phyloP scores from a whole-genome alignment of 2,329 filamentous ascomycete genomes.

The Amylocarpus encephaloides region DNA sequence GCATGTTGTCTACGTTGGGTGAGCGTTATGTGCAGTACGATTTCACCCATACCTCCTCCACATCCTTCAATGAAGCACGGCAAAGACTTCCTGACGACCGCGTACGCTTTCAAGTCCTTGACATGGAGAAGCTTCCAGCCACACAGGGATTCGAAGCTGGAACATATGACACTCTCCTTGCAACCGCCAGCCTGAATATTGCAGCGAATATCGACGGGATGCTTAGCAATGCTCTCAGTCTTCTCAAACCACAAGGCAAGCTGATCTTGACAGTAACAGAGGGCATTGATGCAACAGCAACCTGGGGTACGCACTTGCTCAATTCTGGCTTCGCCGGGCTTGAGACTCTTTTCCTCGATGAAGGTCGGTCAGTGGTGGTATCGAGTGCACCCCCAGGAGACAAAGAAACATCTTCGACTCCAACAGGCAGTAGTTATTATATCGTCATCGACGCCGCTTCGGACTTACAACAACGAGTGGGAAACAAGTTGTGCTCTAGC shows the following conservation, averaged over 20 bases:
- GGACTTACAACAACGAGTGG: not conserved
- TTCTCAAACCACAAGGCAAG: conserved; percentile 19
- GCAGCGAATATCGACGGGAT: conserved; percentile 12
- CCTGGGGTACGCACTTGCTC: conserved; percentile 21
- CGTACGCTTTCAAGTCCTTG: not conserved
- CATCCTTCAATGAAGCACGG: not conserved
- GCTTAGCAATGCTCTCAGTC: conserved; percentile 12
- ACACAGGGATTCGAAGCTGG: conserved; percentile 32
- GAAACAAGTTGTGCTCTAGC: not conserved
- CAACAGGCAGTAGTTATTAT: not conserved
- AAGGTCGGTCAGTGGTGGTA: not conserved
- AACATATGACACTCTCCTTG: conserved; percentile 22
- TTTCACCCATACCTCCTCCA: not conserved
- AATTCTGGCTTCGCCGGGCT: conserved; percentile 31
- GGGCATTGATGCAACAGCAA: not conserved
- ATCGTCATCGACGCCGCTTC: not conserved
- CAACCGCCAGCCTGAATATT: conserved; percentile 20
- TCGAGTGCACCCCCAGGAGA: not conserved
- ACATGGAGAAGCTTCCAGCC: conserved; percentile 1
- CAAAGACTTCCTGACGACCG: not conserved
- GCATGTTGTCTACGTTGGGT: not conserved
- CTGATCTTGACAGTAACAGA: conserved; percentile 1
- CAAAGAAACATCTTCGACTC: not conserved
- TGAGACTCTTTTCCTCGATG: conserved; percentile 13
- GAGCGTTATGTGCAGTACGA: conserved; percentile 3